Base-by-base conservation (phyloP, 2,329 filamentous ascomycete species). In the Coniella lustricola region DNA sequence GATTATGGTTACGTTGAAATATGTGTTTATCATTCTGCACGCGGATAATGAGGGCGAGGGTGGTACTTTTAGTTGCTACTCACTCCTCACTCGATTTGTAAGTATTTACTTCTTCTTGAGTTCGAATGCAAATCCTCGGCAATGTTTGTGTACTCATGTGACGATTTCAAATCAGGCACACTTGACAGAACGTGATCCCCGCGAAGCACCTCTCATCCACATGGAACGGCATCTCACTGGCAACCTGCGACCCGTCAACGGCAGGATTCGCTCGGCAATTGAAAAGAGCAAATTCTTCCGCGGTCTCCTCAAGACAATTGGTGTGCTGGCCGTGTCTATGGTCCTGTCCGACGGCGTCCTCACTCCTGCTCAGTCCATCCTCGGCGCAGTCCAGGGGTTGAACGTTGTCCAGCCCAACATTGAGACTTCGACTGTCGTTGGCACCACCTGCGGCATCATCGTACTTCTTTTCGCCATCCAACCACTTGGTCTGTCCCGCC, bases 31-130 rank as follows among this genome's bases (percentile, higher is more conserved):
- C 56, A 74, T 85, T 35, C 63, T 85, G 4, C 69, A 67, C 18
- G 82, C 82, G 40, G 81, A 85, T 58, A 81, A 85, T 51, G 81
- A 85, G 59, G 82, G 82, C 40, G 81, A 85, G 59, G 82, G 82
- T 32, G 82, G 82, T 25, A 85, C 81, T 0, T 85, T 85, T 59
- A 79, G 76, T 34, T 75, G 79, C 22, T 85, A 85, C 60, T 81
- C 79, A 3, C 63, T 85, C 14, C 69, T 85, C 2, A 77, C 81
- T 7, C 69, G 79, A 58, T 82, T 77, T 62, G 55, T 56, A 36
- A 50, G 49, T 49, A 17, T 29, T 10, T 29, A n/a, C n/a, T n/a
- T n/a, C n/a, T n/a, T n/a, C n/a, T n/a, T n/a, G n/a, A n/a, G n/a
- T n/a, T n/a, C n/a, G n/a, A n/a, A n/a, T n/a, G n/a, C n/a, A n/a